These are phyloP conservation scores for Lactarius quietus DNA, from an alignment of 768 basidiomycete species.

Conservation along the genomic window DNA sequence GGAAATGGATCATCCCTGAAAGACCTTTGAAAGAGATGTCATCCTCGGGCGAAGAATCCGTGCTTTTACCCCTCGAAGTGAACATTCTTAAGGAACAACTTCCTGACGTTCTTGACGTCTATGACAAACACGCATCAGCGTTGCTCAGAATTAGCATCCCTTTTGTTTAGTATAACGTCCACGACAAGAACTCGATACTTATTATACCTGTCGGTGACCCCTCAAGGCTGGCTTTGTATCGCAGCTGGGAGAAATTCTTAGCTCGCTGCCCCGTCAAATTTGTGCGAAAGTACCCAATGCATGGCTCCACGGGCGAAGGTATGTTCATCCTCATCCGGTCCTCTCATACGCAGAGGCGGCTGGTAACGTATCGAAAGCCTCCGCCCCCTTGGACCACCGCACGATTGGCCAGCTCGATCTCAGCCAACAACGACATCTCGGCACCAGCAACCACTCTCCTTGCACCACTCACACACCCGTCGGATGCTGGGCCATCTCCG, in stretches of 20 bases:
- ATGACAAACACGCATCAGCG: neutral
- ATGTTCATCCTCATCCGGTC: neutral
- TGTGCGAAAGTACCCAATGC: neutral
- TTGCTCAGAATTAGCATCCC: too few species aligned
- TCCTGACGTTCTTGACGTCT: slow-evolving; percentile 8
- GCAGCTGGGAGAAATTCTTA: neutral
- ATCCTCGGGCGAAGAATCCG: neutral
- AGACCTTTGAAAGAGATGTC: neutral
- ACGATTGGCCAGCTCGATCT: slow-evolving; percentile 38
- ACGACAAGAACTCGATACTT: neutral
- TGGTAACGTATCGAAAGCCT: too few species aligned
- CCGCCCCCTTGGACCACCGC: neutral
- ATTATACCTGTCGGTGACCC: neutral
- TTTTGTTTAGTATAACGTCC: neutral
- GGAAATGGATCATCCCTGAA: neutral
- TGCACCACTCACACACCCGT: slow-evolving; percentile 52
- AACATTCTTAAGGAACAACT: slow-evolving; percentile 9
- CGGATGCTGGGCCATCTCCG: slow-evolving; percentile 17
- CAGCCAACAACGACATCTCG: slow-evolving; percentile 36
- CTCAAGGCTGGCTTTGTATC: neutral
- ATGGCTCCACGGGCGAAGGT: neutral
- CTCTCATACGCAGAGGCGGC: neutral
- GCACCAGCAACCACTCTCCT: slow-evolving; percentile 53
- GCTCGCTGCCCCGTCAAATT: neutral
- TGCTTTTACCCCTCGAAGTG: neutral